phyloP scores from a whole-genome alignment of 371 early-diverging fungal genomes.

The Haplosporangium sp. region DNA sequence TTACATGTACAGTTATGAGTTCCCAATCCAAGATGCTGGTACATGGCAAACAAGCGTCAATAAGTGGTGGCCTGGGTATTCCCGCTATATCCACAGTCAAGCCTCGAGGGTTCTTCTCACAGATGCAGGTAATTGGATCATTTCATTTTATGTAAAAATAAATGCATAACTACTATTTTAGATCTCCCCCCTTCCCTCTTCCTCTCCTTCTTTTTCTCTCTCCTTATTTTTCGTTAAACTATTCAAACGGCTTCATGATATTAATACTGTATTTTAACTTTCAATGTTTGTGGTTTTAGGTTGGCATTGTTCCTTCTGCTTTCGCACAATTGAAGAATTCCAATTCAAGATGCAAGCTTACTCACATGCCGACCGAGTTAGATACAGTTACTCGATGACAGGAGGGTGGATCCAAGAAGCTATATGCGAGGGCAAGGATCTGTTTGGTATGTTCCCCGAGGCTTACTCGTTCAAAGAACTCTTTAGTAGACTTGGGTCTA shows the following conservation, averaged over 20 bases:
- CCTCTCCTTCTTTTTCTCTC: background rate
- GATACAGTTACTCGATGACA: conserved; percentile 8
- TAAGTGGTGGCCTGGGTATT: conserved; percentile 38
- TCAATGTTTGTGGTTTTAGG: conserved; percentile 12
- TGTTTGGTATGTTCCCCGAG: conserved; percentile 64
- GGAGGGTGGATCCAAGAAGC: conserved; percentile 11
- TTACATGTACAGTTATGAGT: conserved; percentile 71
- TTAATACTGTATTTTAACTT: too few species aligned
- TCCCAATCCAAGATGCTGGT: conserved; percentile 52
- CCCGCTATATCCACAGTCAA: conserved; percentile 58
- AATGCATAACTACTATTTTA: too few species aligned
- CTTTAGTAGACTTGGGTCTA: conserved; percentile 55
- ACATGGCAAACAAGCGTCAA: conserved; percentile 64
- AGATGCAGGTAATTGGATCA: conserved; percentile 63
- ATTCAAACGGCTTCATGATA: too few species aligned
- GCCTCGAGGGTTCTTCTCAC: conserved; percentile 56
- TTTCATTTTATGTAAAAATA: too few species aligned
- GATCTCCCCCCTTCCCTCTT: too few species aligned
- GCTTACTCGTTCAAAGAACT: conserved; percentile 62
- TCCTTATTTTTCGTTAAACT: too few species aligned
- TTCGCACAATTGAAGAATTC: conserved; percentile 20
- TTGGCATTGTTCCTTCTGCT: conserved; percentile 41
- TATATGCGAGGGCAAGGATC: conserved; percentile 25
- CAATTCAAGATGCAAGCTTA: conserved; percentile 25
- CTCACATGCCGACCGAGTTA: conserved; percentile 20